Base-by-base conservation (phyloP, 805 yeast species). In the Ogataea allantospora region DNA sequence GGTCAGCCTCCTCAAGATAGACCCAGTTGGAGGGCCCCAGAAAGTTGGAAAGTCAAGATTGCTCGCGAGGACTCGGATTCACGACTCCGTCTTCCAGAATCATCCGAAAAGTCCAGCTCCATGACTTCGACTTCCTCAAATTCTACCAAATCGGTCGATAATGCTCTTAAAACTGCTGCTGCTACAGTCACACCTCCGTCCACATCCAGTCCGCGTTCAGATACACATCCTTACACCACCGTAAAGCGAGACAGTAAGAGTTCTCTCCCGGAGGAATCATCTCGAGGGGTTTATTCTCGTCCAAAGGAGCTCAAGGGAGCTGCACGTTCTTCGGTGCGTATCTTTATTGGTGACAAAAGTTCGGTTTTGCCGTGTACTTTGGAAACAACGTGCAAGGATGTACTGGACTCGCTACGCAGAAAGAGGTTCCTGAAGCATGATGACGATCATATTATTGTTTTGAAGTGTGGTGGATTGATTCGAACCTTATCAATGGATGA, bases 281-380 rank as follows among this genome's bases (percentile, higher is more conserved):
- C 35, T 26, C 48, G 48, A 21, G 36, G 35, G 24, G 40, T 37
- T 8, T 41, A 38, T 26, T 51, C 42, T 25, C 30, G 43, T 21
- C 23, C 23, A 4, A 56, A 48, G 24, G 63, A 55, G 30, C 43
- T 57, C 30, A 48, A 49, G 39, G 63, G 64, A 16, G 50, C 65
- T 2, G 52, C 63, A 3, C 47, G 55, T 27, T 60, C 66, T 1
- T 59, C 63, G 0, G 55, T 91, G 15, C 78, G 95, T 43, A 80
- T 91, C 2, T 88, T 84, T 65, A 78, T 83, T 42, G 84, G 79
- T 35, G 95, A 86, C 41, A 89, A 88, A 47, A 83, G 93, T 11
- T 70, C 80, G 0, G 86, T 96, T 1, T 65, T 91, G 14, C 78
- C 88, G 11, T 82, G 95, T 54, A 77, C 91, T 0, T 70, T 84